Evolutionary conservation across 1,284 basidiomycete species (phyloP), one percentile per base, ranked within the genome.

Genomic region (Apiotrichum siamense): DNA sequence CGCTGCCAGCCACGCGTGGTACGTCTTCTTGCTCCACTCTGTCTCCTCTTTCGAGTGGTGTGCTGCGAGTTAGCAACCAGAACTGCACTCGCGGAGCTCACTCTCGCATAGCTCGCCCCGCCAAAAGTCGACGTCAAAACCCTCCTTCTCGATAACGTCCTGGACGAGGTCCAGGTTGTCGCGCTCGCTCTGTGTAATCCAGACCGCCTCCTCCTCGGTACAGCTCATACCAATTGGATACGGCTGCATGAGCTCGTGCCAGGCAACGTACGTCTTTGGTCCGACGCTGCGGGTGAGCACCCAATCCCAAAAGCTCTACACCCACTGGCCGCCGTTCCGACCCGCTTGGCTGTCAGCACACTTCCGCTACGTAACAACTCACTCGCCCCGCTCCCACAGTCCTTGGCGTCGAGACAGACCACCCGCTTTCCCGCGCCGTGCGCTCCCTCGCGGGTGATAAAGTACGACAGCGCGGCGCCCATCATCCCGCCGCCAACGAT

Each of bases 351-450:
- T 18, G 23, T 33, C 24, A 38, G 20, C 15, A 27, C 4, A 21
- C 21, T 15, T 5, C 7, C 10, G 18, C 25, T 13, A n/a, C n/a
- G 33, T n/a, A 25, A 33, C n/a, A 37, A 59, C 64, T 50, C 43
- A 65, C 65, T 60, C 3, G 68, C 68, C 7, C 68, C 68, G n/a
- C 61, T 64, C 13, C 55, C 66, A 3, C 66, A 49, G 46, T 70
- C 68, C 51, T 69, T 69, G 26, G 65, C 68, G 31, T 70, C 68
- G 18, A 70, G 23, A 7, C 61, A 50, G 2, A 66, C 57, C 9
- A 70, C 49, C 26, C 33, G 50, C 49, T 64, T 63, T 4, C 61
- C 62, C 17, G 46, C 53, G 5, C 59, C 61, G 7, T 45, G 36
- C 2, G 55, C 60, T 6, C 58, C 60, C 3, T 44, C 26, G 15